A percentile compares a stretch with the other conserved stretches of the same genome.
phyloP scores from a whole-genome alignment of 2,329 filamentous ascomycete species.

The Fusarium nisikadoi region DNA sequence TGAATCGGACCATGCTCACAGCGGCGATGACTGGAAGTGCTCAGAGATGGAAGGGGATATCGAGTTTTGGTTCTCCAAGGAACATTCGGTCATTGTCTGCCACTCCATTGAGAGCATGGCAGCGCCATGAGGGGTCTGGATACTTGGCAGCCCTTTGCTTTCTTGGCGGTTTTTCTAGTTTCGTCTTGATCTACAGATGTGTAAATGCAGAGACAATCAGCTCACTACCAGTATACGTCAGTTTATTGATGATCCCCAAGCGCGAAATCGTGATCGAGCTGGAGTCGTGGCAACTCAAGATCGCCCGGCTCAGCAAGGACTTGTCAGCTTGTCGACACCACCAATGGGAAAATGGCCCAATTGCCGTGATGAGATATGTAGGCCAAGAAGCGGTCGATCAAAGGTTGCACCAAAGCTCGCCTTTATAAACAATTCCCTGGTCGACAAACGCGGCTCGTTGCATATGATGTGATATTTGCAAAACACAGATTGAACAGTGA shows the following conservation, averaged over 20 bases:
- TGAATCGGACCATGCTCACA: not conserved
- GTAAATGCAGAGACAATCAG: not conserved
- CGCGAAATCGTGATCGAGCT: not conserved
- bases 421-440: constrained; percentile 8
- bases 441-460: not conserved
- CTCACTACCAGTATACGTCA: not conserved
- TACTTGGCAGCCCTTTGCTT: not conserved
- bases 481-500: not conserved
- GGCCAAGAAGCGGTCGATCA: constrained; percentile 7
- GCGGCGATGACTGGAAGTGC: constrained; percentile 2
- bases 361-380: not conserved
- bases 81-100: not conserved
- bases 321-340: constrained; percentile 11
- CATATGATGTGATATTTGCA: constrained; percentile 10
- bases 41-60: not conserved
- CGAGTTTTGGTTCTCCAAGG: constrained; percentile 19
- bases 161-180: not conserved
- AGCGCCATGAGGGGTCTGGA: not conserved
- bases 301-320: not conserved
- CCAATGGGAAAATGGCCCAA: not conserved
- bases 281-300: not conserved
- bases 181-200: not conserved
- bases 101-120: not conserved
- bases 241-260: not conserved
- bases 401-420: not conserved